Conservation (phyloP, 495 filamentous ascomycete genomes). For the Penicillium atrosanguineum region DNA sequence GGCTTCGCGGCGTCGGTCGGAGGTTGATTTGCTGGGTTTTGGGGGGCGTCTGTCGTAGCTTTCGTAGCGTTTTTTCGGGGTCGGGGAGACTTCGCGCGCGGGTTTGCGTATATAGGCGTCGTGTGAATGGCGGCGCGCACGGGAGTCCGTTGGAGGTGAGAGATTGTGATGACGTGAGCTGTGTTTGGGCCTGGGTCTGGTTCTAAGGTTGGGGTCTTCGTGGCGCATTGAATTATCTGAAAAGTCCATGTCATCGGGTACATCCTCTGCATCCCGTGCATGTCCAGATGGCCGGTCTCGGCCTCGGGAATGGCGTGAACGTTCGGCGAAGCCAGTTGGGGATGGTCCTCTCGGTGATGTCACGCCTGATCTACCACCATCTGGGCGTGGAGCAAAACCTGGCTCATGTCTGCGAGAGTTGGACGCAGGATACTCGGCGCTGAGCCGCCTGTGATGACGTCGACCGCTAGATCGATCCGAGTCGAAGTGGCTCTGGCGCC, state of each 20-base stretch:
- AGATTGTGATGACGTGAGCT: slow-evolving; percentile 26
- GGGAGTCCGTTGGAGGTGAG: slow-evolving; percentile 27
- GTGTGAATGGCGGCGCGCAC: slow-evolving; percentile 43
- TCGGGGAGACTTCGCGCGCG: slow-evolving; percentile 30
- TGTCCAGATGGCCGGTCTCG: slow-evolving; percentile 23
- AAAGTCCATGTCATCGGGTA: slow-evolving; percentile 21
- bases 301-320: slow-evolving; percentile 15
- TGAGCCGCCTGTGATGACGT: slow-evolving; percentile 24
- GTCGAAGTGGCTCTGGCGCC: slow-evolving; percentile 21
- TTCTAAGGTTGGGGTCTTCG: slow-evolving; percentile 7
- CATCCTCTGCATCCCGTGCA: slow-evolving; percentile 17
- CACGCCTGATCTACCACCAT: slow-evolving; percentile 17
- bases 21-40: slow-evolving; percentile 14
- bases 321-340: slow-evolving; percentile 27
- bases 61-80: slow-evolving; percentile 15
- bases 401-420: slow-evolving; percentile 23
- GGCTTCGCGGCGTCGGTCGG: slow-evolving; percentile 22
- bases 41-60: slow-evolving; percentile 15
- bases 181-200: slow-evolving; percentile 14
- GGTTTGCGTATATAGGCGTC: slow-evolving; percentile 40
- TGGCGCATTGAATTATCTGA: slow-evolving; percentile 23
- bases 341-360: slow-evolving; percentile 33
- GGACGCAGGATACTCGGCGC: slow-evolving; percentile 26
- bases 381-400: slow-evolving; percentile 3
- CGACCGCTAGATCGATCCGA: slow-evolving; percentile 16